Conservation (phyloP, 352 stramenopile species). For the Elongisporangium anandrum region DNA sequence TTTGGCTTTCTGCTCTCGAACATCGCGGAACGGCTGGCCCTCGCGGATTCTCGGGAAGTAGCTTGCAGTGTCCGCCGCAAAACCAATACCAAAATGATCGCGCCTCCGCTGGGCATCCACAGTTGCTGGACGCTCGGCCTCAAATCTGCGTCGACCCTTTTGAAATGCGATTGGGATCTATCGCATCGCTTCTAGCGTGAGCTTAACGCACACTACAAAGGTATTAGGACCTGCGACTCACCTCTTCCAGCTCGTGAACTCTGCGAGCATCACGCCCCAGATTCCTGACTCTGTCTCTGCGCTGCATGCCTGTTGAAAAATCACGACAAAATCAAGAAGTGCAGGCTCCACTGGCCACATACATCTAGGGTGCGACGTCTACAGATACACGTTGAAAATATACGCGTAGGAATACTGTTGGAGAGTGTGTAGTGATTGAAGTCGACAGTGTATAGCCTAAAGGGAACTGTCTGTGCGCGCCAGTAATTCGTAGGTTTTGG, state of each 20-base stretch:
- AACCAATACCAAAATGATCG: conserved; percentile 22
- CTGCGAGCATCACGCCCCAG: conserved; percentile 20
- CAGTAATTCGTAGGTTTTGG: too few relatives aligned
- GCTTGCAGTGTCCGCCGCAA: conserved; percentile 26
- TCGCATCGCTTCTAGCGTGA: not conserved
- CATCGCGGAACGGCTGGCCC: conserved; percentile 29
- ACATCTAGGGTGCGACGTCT: too few relatives aligned
- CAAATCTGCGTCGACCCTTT: conserved; percentile 17
- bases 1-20: conserved; percentile 30
- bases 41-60: conserved; percentile 58
- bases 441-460: too few relatives aligned
- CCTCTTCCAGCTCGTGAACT: conserved; percentile 33
- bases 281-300: not conserved
- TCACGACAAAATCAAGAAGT: not conserved
- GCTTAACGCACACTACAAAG: not conserved
- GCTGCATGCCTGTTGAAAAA: conserved; percentile 2
- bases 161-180: conserved; percentile 27
- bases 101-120: conserved; percentile 20
- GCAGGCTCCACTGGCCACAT: not conserved
- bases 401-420: too few relatives aligned
- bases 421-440: too few relatives aligned
- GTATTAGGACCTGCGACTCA: conserved; percentile 6
- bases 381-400: too few relatives aligned
- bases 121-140: conserved; percentile 26
- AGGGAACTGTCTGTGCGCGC: too few relatives aligned